These are phyloP conservation scores for Ceratocystis ficicola DNA, from an alignment of 2,329 filamentous ascomycete genomes.

Conservation along the genomic window DNA sequence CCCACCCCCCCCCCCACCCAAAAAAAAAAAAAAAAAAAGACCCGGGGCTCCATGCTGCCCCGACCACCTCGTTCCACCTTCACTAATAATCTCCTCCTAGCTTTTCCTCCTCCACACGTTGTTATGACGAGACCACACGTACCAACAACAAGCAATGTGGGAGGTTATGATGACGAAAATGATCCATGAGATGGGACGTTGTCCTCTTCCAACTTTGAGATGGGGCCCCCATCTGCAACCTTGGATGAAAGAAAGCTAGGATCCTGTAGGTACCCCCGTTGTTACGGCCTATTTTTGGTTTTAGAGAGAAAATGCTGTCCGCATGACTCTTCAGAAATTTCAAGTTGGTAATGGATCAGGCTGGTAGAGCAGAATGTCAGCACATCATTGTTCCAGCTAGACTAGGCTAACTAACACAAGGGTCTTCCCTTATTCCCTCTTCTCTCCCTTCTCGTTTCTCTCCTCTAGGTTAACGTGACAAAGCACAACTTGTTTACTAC, in stretches of 20 bases:
- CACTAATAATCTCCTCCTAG: not conserved
- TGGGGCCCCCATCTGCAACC: not conserved
- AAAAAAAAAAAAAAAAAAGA: not conserved
- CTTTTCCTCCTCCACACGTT: slow-evolving; percentile 2
- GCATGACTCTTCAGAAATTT: slow-evolving; percentile 8
- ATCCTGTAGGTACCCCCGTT: not conserved
- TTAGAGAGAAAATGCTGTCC: slow-evolving; percentile 2
- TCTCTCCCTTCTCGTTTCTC: not conserved
- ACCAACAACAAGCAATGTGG: not conserved
- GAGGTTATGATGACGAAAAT: not conserved
- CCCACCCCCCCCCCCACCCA: not conserved
- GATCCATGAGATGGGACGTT: not conserved
- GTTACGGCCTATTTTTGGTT: not conserved
- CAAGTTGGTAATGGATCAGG: not conserved
- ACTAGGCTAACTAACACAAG: not conserved
- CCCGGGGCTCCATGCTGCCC: not conserved
- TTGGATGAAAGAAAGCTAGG: slow-evolving; percentile 9
- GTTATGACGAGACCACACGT: slow-evolving; percentile 2
- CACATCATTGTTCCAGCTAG: slow-evolving; percentile 6
- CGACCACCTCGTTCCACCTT: slow-evolving; percentile 3
- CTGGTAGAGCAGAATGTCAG: not conserved
- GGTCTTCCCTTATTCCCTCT: not conserved
- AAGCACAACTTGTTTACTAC: no score
- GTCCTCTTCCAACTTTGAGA: not conserved
- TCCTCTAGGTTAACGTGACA: no score